phyloP scores from a whole-genome alignment of 257 asterid species.

The Solanum sitiens region DNA sequence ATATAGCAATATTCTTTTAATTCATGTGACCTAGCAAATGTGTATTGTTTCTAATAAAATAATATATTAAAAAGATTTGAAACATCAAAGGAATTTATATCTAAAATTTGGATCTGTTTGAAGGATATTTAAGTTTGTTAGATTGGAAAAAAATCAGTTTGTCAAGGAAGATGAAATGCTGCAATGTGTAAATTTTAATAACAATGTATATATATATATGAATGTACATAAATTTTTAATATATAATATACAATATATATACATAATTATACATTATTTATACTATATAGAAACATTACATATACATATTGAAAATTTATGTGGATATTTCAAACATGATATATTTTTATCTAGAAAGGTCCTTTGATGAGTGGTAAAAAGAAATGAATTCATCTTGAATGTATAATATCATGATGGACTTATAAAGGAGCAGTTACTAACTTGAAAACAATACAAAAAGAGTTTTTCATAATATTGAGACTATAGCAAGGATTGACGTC shows the following conservation, averaged over 20 bases:
- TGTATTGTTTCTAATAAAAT: too few species aligned
- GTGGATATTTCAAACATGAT: neutral
- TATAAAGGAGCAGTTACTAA: neutral
- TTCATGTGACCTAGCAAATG: neutral
- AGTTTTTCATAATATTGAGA: too few species aligned
- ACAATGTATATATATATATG: neutral
- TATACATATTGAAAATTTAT: neutral
- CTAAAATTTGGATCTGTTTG: neutral
- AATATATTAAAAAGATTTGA: neutral
- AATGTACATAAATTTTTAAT: neutral
- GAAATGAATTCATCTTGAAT: neutral
- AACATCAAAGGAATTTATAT: neutral
- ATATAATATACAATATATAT: neutral
- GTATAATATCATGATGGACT: neutral
- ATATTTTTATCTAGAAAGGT: neutral
- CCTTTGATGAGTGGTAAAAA: neutral
- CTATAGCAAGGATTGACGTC: too few species aligned
- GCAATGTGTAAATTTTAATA: neutral
- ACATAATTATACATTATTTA: too few species aligned
- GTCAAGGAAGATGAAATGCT: neutral
- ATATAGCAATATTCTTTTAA: neutral
- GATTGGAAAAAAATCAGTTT: neutral
- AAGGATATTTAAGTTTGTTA: neutral
- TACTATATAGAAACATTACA: too few species aligned
- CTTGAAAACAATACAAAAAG: neutral